Base-by-base conservation (phyloP, 768 basidiomycete species). In the Astraeus odoratus region DNA sequence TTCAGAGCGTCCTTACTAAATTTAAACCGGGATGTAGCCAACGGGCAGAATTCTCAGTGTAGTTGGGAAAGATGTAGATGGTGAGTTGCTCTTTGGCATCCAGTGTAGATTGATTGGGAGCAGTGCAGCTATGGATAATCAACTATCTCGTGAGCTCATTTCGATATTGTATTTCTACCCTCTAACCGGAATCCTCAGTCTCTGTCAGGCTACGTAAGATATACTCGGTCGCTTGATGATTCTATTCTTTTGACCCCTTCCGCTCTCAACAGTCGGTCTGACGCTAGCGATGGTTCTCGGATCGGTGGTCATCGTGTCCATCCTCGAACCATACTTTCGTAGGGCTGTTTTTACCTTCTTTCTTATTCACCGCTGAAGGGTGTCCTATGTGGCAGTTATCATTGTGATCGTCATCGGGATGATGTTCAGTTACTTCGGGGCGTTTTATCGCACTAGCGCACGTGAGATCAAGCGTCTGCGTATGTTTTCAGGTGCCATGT, bases 371-470 rank as follows among this genome's bases (percentile, higher is more conserved):
- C 6, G n/a, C 33, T 20, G 34, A 41, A 34, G 25, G 33, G 1
- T 27, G 16, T 42, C n/a, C 12, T 25, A 3, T 30, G 8, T 26
- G 35, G 1, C 41, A 80, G 78, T 83, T 50, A 71, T 81, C 30
- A 76, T 73, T 0, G 77, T 71, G 0, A 52, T 74, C 25, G 65
- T 71, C n/a, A 73, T 87, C 37, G 61, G 69, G 2, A 47, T 80
- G n/a, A 73, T 77, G 4, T 90, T 88, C 60, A 71, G 63, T 42
- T 78, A 83, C 57, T 78, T 81, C 45, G 78, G 80, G 2, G 66
- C 68, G 0, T 89, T 80, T 67, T 92, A 89, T 61, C 70, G 81
- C 22, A 71, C 75, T 3, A 81, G 81, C 49, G 80, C 86, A 0
- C 68, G 85, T 40, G 86, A 89, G 60, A 67, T 88, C 57, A 90